Base-by-base conservation (phyloP, 148 eudicot genomes). In the Silene uniflora region DNA sequence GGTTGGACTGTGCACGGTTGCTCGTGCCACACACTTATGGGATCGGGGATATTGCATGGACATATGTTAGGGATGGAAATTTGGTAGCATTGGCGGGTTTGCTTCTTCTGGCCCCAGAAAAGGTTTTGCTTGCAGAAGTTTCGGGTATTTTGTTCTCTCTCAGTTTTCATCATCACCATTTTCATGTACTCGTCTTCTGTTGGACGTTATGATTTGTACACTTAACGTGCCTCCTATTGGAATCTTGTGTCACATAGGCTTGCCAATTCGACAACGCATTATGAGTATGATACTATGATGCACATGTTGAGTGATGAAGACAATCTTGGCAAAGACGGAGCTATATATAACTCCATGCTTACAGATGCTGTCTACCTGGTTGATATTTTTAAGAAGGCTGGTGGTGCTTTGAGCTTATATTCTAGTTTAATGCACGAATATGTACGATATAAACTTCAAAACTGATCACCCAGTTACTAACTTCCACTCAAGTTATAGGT, bases 361-460 rank as follows among this genome's bases (percentile, higher is more conserved):
- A 68, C 11, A 68, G 42, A 68, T 5, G 44, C 24, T 9, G 6
- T 5, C 72, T 13, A 7, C n/a, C 39, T 35, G 72, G 18, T 68
- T 42, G 72, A 16, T 68, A 46, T 68, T 17, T 68, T 68, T 44
- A 54, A 68, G 72, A 35, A 54, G 52, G 72, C 13, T 68, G 72
- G 72, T 35, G 72, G 19, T 68, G 52, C 72, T 22, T 39, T 68
- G 72, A 68, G 72, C 54, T 68, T 39, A 21, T 68, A 68, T 21
- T 68, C 25, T 39, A 68, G 72, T 46, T 68, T 54, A 39, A 68
- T 39, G 72, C 72, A 39, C 17, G 19, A 68, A 68, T 39, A 68
- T 68, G 72, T 68, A 68, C 44, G 72, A 54, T 54, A 54, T 54
- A 4, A 12, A 16, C 0, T 4, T 54, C 12, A 11, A 54, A 54